Conservation (phyloP, 108 stramenopile genomes). For the Cylindrotheca closterium region DNA sequence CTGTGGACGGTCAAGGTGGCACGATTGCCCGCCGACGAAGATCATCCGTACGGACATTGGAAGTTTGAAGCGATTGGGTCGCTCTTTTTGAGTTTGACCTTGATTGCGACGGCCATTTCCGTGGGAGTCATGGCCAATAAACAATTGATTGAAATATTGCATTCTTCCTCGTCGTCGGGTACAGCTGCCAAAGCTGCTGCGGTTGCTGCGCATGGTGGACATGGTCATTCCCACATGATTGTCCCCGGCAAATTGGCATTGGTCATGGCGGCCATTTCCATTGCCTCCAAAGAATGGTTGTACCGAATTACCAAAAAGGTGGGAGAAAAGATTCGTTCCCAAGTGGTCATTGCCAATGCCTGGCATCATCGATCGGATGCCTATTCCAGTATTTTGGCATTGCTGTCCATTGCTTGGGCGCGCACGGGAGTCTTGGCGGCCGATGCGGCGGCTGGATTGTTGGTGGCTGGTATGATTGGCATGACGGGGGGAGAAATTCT, state of each 20-base stretch:
- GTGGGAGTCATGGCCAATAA: slow-evolving; percentile 81
- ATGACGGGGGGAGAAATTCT: slow-evolving; percentile 89
- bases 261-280: slow-evolving; percentile 79
- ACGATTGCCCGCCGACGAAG: slow-evolving; percentile 83
- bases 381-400: slow-evolving; percentile 88
- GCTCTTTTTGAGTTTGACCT: slow-evolving; percentile 86
- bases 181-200: slow-evolving; percentile 37
- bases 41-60: slow-evolving; percentile 98
- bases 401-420: slow-evolving; percentile 85
- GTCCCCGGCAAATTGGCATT: slow-evolving; percentile 75
- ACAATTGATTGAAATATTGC: slow-evolving; percentile 50
- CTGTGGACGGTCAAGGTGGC: slow-evolving; percentile 87
- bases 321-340: slow-evolving; percentile 81
- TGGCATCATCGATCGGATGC: slow-evolving; percentile 98
- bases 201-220: slow-evolving; percentile 32
- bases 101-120: slow-evolving; percentile 84
- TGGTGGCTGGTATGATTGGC: slow-evolving; percentile 95
- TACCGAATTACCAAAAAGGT: slow-evolving; percentile 85
- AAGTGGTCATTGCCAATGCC: slow-evolving; percentile 96
- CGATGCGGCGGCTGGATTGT: slow-evolving; percentile 91
- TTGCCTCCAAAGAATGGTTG: slow-evolving; percentile 93
- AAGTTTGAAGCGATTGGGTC: slow-evolving; percentile 93
- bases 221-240: slow-evolving; percentile 6
- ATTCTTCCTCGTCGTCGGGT: slow-evolving; percentile 14
- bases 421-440: slow-evolving; percentile 67